Evolutionary conservation across 352 stramenopile species (phyloP), one percentile per base, ranked within the genome.

Genomic region (Thraustotheca clavata): DNA sequence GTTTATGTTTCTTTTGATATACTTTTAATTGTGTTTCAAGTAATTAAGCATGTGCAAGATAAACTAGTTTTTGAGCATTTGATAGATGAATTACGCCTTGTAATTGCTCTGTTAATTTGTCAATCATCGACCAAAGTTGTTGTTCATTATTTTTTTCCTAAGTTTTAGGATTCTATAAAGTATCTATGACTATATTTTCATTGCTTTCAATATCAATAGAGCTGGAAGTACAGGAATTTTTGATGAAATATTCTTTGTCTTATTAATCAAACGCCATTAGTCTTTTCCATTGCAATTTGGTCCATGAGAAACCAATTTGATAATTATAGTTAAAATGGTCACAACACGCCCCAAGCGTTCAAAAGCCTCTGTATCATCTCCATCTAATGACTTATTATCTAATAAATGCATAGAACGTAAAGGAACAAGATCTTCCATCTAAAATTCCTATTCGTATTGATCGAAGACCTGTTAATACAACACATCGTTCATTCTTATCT

Each of bases 361-460:
- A 9, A 43, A 20, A 43, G 38, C 38, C 38, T 16, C 38, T 16
- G 38, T 43, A 16, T 20, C 16, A 16, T 43, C 38, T 9, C 24
- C 12, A 14, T 14, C 43, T 52, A 20, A 31, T 14, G 6, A 2
- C 14, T 18, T 24, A 2, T 14, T 2, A 52, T 24, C 43, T 52
- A 2, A 52, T 18, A 11, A 9, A 24, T 52, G 31, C 12, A 31
- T 52, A 52, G 43, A 31, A 35, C 24, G 24, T 24, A 9, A 11
- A 35, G 11, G 43, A 31, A 18, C 9, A 9, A 9, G 43, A 52
- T 9, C 43, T 18, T 2, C 43, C 43, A 24, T 14, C 2, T 24
- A 14, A 52, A 31, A 52, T 52, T 7, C 43, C 43, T 24, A 52
- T 52, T 31, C 43, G 43, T 31, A 52, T 52, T 7, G 43, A 52